Percentiles rank a stretch among this genome's conserved stretches.
Conservation (phyloP, 2,329 filamentous ascomycete genomes). For the Aspergillus sergii region DNA sequence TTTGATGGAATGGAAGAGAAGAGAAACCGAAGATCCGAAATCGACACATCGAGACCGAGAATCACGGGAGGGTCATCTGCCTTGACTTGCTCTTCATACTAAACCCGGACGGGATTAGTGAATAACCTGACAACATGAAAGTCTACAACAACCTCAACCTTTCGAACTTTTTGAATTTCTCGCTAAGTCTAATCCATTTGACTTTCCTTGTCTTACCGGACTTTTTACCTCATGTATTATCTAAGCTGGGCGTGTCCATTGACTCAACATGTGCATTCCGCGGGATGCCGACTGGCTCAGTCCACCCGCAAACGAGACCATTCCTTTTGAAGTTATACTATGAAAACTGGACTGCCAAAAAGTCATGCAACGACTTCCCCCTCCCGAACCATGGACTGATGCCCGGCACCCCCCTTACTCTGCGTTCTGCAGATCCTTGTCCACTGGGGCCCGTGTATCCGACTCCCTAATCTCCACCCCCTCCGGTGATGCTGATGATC, state of each 20-base stretch:
- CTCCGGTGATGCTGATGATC: background rate
- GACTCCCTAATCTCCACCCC: background rate
- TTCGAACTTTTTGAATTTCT: background rate
- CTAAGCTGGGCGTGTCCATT: background rate
- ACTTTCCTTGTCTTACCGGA: background rate
- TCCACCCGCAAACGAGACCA: slow-evolving; percentile 1
- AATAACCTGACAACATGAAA: background rate
- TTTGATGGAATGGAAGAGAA: background rate
- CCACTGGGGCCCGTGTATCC: background rate
- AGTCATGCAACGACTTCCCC: slow-evolving; percentile 8
- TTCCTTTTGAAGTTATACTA: background rate
- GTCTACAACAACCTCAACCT: background rate
- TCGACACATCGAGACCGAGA: background rate
- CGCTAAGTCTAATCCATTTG: background rate
- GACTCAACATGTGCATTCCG: slow-evolving; percentile 7
- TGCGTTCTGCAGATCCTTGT: background rate
- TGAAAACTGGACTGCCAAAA: background rate
- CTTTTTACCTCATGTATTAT: background rate
- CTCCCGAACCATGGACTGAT: slow-evolving; percentile 8
- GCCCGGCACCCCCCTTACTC: background rate
- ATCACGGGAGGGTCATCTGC: slow-evolving; percentile 3
- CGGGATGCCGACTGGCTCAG: slow-evolving; percentile 13
- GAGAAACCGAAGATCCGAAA: background rate
- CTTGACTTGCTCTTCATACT: background rate
- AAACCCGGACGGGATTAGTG: background rate